phyloP scores from a whole-genome alignment of 495 filamentous ascomycete species.

The Podospora fimiseda region DNA sequence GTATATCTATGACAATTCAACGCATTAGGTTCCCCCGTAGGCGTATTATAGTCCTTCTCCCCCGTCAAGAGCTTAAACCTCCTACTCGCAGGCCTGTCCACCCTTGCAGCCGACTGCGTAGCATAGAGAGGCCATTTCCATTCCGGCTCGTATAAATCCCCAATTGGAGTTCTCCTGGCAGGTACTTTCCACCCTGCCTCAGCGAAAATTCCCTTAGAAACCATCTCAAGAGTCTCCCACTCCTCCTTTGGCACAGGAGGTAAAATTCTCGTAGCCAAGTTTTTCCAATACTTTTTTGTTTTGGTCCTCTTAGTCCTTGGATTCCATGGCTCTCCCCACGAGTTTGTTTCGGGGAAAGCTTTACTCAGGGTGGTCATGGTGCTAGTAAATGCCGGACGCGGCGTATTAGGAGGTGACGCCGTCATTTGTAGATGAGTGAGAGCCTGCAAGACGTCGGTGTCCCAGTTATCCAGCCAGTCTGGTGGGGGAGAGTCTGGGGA shows the following conservation, averaged over 20 bases:
- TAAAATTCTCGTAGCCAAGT: conserved; percentile 49
- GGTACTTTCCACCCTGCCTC: conserved; percentile 27
- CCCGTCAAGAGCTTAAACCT: conserved; percentile 31
- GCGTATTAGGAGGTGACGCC: conserved; percentile 11
- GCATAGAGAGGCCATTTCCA: conserved; percentile 28
- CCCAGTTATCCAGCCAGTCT: conserved; percentile 42
- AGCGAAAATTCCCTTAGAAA: conserved; percentile 51
- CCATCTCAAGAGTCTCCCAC: conserved; percentile 52
- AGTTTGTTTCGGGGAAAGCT: conserved; percentile 52
- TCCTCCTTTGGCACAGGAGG: conserved; percentile 67
- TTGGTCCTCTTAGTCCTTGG: conserved; percentile 51
- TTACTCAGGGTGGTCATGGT: conserved; percentile 39
- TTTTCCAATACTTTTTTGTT: conserved; percentile 52
- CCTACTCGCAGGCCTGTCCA: conserved; percentile 16
- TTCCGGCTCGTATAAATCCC: neutral
- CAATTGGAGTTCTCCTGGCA: conserved; percentile 16
- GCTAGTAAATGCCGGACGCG: conserved; percentile 29
- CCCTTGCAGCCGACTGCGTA: conserved; percentile 9
- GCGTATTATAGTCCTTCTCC: conserved; percentile 27
- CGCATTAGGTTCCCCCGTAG: conserved; percentile 23
- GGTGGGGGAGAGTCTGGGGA: conserved; percentile 1
- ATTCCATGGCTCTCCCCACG: conserved; percentile 56
- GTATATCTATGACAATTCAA: conserved; percentile 24
- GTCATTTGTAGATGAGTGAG: conserved; percentile 24
- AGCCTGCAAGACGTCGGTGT: conserved; percentile 26